Conservation (phyloP, 331 rosid species). For the Rosa hybrid region DNA sequence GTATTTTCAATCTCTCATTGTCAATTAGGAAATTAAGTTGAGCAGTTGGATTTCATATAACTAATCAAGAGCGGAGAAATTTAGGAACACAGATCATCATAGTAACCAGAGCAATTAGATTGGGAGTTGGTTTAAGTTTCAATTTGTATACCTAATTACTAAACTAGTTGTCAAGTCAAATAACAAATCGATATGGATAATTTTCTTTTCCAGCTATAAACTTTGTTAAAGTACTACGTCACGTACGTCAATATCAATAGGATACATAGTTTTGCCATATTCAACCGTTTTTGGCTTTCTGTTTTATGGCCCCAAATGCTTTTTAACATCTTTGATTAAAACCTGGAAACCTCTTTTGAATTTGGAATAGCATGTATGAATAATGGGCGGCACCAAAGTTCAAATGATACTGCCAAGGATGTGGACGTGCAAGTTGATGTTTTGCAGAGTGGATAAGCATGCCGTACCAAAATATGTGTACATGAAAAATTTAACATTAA, state of each 20-base stretch:
- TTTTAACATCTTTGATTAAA: neutral
- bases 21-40: conserved; percentile 38
- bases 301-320: neutral
- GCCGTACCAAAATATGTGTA: neutral
- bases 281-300: conserved; percentile 4
- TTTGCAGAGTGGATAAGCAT: neutral
- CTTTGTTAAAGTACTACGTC: neutral
- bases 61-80: neutral
- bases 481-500: neutral
- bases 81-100: neutral
- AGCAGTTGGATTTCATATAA: neutral
- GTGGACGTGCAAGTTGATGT: conserved; percentile 10
- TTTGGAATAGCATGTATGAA: conserved; percentile 1
- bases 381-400: conserved; percentile 13
- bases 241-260: neutral
- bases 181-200: conserved; percentile 4
- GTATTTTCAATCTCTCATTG: conserved; percentile 21
- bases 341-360: neutral
- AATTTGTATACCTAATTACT: conserved; percentile 48
- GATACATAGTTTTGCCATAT: neutral
- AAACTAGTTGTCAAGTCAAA: conserved; percentile 21
- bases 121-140: conserved; percentile 41
- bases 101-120: conserved; percentile 7
- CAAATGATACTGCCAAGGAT: neutral
- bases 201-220: neutral